These are phyloP conservation scores for Lipomyces yamadae DNA, from an alignment of 805 yeast genomes.

Conservation along the genomic window DNA sequence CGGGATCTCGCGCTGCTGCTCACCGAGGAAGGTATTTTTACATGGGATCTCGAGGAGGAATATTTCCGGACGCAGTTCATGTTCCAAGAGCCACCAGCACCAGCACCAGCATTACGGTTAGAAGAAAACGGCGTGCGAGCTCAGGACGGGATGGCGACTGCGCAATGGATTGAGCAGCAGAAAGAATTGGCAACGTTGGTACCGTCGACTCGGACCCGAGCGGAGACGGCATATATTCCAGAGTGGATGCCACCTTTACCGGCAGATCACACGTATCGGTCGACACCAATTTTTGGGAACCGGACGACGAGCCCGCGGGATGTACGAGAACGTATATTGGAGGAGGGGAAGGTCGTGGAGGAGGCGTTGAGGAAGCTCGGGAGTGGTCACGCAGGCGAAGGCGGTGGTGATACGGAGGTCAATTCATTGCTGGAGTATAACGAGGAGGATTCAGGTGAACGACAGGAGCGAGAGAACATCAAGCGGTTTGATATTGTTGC, in stretches of 20 bases:
- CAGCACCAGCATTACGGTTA: background rate
- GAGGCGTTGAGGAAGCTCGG: constrained; percentile 68
- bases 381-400: constrained; percentile 30
- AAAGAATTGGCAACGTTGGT: constrained; percentile 21
- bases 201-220: constrained; percentile 39
- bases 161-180: constrained; percentile 20
- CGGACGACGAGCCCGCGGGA: constrained; percentile 70
- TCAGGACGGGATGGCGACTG: background rate
- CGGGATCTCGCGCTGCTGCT: constrained; percentile 45
- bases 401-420: constrained; percentile 7
- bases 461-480: background rate
- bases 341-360: constrained; percentile 82
- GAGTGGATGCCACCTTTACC: constrained; percentile 86
- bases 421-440: constrained; percentile 3
- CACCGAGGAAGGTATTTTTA: constrained; percentile 41
- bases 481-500: constrained; percentile 30
- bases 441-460: constrained; percentile 8
- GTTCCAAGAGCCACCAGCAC: constrained; percentile 13
- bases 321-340: constrained; percentile 71
- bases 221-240: constrained; percentile 58
- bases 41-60: constrained; percentile 44
- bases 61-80: constrained; percentile 24
- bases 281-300: constrained; percentile 70
- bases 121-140: constrained; percentile 4
- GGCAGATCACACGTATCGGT: constrained; percentile 88